Evolutionary conservation across 345 rosid species (phyloP).

Genomic region (Bruguiera sexangula): DNA sequence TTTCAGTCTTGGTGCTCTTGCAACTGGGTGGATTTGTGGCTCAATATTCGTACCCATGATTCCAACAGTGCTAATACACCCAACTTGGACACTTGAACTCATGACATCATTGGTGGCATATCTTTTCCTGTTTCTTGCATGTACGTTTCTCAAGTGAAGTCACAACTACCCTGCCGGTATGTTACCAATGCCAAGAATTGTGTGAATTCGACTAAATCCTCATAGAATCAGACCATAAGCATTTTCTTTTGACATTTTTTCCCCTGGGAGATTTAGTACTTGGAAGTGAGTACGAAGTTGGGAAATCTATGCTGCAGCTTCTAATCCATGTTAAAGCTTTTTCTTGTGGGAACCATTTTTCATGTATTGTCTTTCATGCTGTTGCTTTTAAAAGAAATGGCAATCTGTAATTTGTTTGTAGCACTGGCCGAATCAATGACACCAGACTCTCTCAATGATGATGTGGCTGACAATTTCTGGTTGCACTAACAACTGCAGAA

Average conservation of each 20-base stretch:
- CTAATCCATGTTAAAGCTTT: too few relatives aligned
- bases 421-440: too few relatives aligned
- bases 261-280: too few relatives aligned
- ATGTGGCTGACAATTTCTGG: too few relatives aligned
- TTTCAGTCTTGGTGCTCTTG: constrained; percentile 77
- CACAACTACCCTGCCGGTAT: neutral
- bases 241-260: too few relatives aligned
- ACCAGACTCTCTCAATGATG: too few relatives aligned
- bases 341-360: too few relatives aligned
- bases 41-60: constrained; percentile 76
- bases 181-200: neutral
- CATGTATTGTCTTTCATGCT: too few relatives aligned
- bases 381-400: too few relatives aligned
- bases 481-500: too few relatives aligned
- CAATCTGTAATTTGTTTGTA: too few relatives aligned
- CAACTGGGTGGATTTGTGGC: constrained; percentile 76
- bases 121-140: constrained; percentile 68
- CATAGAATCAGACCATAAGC: neutral
- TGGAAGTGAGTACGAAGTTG: neutral
- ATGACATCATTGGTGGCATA: constrained; percentile 78
- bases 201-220: neutral
- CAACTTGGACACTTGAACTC: constrained; percentile 95
- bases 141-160: constrained; percentile 79
- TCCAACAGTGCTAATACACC: constrained; percentile 61
- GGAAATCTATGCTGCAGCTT: neutral